Evolutionary conservation across 768 basidiomycete genomes (phyloP), one percentile per base, ranked within the genome.

Genomic region (Termitomyces sp.): DNA sequence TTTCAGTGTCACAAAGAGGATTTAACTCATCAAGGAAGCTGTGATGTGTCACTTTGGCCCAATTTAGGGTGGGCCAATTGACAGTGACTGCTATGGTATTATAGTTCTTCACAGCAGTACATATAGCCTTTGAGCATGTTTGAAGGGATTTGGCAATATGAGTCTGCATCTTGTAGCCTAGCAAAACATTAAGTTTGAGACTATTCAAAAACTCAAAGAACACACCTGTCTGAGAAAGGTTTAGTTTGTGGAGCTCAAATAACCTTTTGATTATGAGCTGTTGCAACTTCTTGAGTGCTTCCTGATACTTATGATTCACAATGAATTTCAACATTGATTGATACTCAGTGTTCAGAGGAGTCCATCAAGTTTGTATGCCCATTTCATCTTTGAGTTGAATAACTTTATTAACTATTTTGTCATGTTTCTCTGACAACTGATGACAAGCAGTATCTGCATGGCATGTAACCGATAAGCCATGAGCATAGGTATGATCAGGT

Each of bases 161-260:
- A 9, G 46, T 48, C 14, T n/a, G 14, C 30, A 32, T 32, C 6
- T n/a, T 14, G 7, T 48, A 48, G 2, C 43, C 46, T 44, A n/a
- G 4, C 26, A 30, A 18, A 3, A 48, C 8, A 7, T 33, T 18
- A 10, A 32, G 13, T 32, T 34, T 9, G 1, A 39, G 18, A 3
- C 30, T 1, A 39, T 20, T 14, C 16, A 5, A n/a, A 26, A 10
- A 18, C 12, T 30, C 39, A 12, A 45, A 7, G 8, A 27, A 30
- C 42, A 0, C 22, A 57, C 75, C 76, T 20, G 69, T 76, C 4
- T 64, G 56, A 14, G 70, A 63, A 13, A 76, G 60, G 61, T 76
- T 76, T 24, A 75, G 56, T 57, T 73, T 74, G 22, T 72, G 71
- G 2, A 78, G 65, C 60, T 79, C 74, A 62, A 78, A 76, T 2